These are phyloP conservation scores for Thalia dealbata DNA, from an alignment of 176 grass and related monocot species.

Conservation along the genomic window DNA sequence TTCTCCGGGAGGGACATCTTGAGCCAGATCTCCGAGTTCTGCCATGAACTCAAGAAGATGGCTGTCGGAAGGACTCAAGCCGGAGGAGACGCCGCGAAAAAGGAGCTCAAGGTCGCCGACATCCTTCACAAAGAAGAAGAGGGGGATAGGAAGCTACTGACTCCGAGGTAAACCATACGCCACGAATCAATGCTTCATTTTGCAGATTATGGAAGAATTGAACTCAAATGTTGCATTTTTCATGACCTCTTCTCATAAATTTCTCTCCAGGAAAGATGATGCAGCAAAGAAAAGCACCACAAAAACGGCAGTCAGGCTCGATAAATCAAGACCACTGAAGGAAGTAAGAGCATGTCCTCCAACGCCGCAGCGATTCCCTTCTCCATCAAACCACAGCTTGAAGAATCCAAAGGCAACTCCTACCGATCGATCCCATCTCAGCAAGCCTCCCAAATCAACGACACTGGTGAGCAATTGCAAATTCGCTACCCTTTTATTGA, in stretches of 20 bases:
- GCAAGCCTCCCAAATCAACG: slow-evolving; percentile 50
- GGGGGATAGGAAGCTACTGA: background rate
- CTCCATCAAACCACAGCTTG: slow-evolving; percentile 39
- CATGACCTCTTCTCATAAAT: too few relatives aligned
- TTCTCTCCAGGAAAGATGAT: slow-evolving; percentile 10
- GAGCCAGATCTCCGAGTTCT: slow-evolving; percentile 89
- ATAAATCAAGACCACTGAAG: slow-evolving; percentile 31
- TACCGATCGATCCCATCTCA: slow-evolving; percentile 40
- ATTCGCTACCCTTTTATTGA: too few relatives aligned
- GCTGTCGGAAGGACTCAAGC: slow-evolving; percentile 25
- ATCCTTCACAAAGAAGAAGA: background rate
- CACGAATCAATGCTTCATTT: background rate
- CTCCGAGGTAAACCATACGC: slow-evolving; percentile 10
- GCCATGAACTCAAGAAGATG: slow-evolving; percentile 83
- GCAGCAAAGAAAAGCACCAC: slow-evolving; percentile 22
- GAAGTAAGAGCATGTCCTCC: slow-evolving; percentile 80
- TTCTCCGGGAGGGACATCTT: slow-evolving; percentile 85
- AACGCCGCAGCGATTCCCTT: slow-evolving; percentile 73
- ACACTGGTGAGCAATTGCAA: slow-evolving; percentile 18
- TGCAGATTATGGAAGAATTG: background rate
- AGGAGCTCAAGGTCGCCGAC: slow-evolving; percentile 9
- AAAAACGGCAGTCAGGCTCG: slow-evolving; percentile 26
- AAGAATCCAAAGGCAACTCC: slow-evolving; percentile 36
- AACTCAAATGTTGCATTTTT: too few relatives aligned
- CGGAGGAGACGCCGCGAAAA: slow-evolving; percentile 22